Evolutionary conservation across 2,329 filamentous ascomycete genomes (phyloP), one percentile per base, ranked within the genome.

Genomic region (Sporothrix brunneoviolacea): DNA sequence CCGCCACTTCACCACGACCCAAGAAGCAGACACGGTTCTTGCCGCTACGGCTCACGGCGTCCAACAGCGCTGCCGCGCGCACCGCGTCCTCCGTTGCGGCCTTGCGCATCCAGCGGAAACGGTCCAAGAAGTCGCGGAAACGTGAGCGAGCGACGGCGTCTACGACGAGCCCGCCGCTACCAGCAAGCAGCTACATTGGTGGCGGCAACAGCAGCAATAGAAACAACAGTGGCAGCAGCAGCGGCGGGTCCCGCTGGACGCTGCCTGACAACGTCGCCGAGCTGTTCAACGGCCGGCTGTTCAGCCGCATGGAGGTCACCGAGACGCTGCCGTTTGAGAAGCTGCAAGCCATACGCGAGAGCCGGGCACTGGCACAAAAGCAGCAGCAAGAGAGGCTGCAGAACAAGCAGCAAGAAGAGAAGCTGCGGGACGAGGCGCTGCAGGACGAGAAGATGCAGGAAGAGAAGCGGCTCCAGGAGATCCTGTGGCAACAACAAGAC

Each of bases 251-350:
- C 38, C 68, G 73, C 63, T 79, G 77, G 75, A 73, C 72, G 13
- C 61, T 82, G 27, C 70, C 76, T 0, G 75, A 78, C 46, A 80
- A 79, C 54, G 69, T 83, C 57, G 70, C 74, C n/a, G 78, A 79
- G 27, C 66, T 80, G 10, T 71, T 83, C 52, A 75, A 68, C 37
- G 72, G 74, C 16, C 75, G 74, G 38, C 67, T 76, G 40, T 80
- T 83, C 60, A 70, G 70, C 54, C 71, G 71, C 41, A 69, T 77
- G 48, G 77, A 83, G 54, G 78, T 72, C 0, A 76, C 81, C 46
- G 79, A 83, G 64, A 79, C 81, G 68, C 63, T 82, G 12, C 76
- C 77, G 10, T 73, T 77, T 16, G 69, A 71, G 30, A 71, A 73
- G 33, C 65, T 81, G 21, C 70, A 77, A 56, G 67, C 70, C 44